Percentiles rank a stretch among this genome's conserved stretches.
Conservation (phyloP, 768 basidiomycete genomes). For the Tylopilus plumbeoviolaceoides region DNA sequence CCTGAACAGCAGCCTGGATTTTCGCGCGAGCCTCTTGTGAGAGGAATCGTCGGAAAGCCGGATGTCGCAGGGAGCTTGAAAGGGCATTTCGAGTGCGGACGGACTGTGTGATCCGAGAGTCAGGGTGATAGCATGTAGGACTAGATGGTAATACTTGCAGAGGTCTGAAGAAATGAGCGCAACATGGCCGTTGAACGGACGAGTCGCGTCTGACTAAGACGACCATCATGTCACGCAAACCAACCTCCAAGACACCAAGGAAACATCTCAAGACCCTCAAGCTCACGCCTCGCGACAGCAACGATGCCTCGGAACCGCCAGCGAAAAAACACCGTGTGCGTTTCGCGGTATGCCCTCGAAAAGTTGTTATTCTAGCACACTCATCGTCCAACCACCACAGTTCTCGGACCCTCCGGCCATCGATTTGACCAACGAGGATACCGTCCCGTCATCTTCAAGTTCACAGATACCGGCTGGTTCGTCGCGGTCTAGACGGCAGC, state of each 20-base stretch:
- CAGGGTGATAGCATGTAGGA: background rate
- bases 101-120: conserved; percentile 3
- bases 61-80: conserved; percentile 5
- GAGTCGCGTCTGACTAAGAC: too few relatives aligned
- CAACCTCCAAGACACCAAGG: conserved; percentile 12
- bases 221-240: conserved; percentile 20
- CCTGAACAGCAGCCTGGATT: conserved; percentile 70
- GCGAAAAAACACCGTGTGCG: conserved; percentile 14
- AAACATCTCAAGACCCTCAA: conserved; percentile 24
- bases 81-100: conserved; percentile 7
- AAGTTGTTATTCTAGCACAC: background rate
- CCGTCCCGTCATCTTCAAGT: background rate
- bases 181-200: conserved; percentile 5
- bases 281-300: conserved; percentile 9
- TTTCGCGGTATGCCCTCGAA: conserved; percentile 8
- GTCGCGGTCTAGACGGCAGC: conserved; percentile 1
- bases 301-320: conserved; percentile 17
- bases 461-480: conserved; percentile 3
- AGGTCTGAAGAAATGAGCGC: conserved; percentile 14
- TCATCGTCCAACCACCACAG: conserved; percentile 9
- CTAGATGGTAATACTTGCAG: conserved; percentile 6
- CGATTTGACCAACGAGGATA: conserved; percentile 17
- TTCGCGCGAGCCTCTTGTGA: conserved; percentile 57
- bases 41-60: conserved; percentile 42
- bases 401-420: conserved; percentile 23